A percentile compares a stretch with the other conserved stretches of the same genome.
Evolutionary conservation across 208 protist genomes (phyloP).

Genomic region (Trypanosoma congolense): DNA sequence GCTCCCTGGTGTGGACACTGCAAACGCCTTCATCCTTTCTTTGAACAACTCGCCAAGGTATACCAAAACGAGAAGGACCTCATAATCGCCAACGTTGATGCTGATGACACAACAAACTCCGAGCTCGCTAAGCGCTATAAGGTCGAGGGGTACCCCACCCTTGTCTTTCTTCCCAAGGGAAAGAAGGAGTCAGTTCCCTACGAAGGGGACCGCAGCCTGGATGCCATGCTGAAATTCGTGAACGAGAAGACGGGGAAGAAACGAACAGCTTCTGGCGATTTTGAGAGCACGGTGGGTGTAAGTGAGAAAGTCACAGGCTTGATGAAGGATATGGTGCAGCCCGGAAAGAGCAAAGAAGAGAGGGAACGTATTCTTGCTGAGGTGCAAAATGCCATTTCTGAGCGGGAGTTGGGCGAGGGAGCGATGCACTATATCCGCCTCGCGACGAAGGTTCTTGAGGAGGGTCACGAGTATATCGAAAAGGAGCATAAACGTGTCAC

Average conservation of each 20-base stretch:
- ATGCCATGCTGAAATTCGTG: conserved; percentile 57
- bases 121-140: conserved; percentile 23
- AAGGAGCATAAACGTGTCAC: conserved; percentile 41
- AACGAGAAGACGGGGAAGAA: conserved; percentile 45
- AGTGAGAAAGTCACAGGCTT: conserved; percentile 23
- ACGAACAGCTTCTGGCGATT: conserved; percentile 45
- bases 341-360: conserved; percentile 3
- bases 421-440: conserved; percentile 39
- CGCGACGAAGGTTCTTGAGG: conserved; percentile 27
- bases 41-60: conserved; percentile 42
- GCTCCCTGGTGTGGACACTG: conserved; percentile 85
- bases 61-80: conserved; percentile 62
- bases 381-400: conserved; percentile 11
- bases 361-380: conserved; percentile 15
- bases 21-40: conserved; percentile 69
- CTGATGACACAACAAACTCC: conserved; percentile 30
- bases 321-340: conserved; percentile 4
- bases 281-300: conserved; percentile 41
- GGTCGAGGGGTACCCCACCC: conserved; percentile 48
- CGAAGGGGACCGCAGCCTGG: conserved; percentile 32
- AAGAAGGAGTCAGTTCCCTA: conserved; percentile 42
- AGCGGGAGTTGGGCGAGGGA: neutral
- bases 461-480: conserved; percentile 29
- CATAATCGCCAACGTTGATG: conserved; percentile 64
- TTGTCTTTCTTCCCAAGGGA: conserved; percentile 62